Base-by-base conservation (phyloP, 768 basidiomycete species). In the Collybia nuda region DNA sequence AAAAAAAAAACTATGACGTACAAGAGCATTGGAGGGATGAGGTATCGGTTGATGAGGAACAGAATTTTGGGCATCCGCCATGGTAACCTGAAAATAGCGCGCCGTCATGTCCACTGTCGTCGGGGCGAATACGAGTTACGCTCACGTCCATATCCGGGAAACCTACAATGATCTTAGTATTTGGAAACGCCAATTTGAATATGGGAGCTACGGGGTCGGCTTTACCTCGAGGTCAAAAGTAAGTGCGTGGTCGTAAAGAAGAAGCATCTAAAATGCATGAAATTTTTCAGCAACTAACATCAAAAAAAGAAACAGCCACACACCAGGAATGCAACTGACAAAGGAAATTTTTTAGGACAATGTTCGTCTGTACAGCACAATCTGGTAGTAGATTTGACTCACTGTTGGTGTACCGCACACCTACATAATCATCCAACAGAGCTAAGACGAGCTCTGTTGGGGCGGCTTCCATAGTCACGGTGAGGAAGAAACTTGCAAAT, bases 31-130 rank as follows among this genome's bases (percentile, higher is more conserved):
- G 60, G 58, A 19, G 64, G 61, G 9, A 66, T 50, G 23, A 64
- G 26, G 42, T 67, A 67, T 21, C 65, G 59, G 41, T 62, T 66
- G 9, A 66, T 51, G 44, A 66, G 47, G 51, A 66, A 67, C 5
- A 65, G 45, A 23, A 62, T 37, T 53, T 65, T 67, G 0, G 66
- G 65, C 5, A 64, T 48, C 9, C 58, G 53, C 63, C 63, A 67
- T 15, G 53, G 59, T 21, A 66, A 53, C 26, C 66, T 67, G 29
- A 6, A 14, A 24, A 26, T 4, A 21, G 7, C 7, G 3, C 5
- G 5, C 32, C 32, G 14, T 32, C 14, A 32, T 32, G 14, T 32
- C 32, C 5, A 11, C 32, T 11, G 14, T 32, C 12, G 7, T 11
- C 2, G 14, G 14, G 32, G 3, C 12, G 7, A 32, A 6, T 14